Percentiles rank a stretch among this genome's conserved stretches.
Conservation (phyloP, 2,329 filamentous ascomycete genomes). For the Daldinia eschscholtzii region DNA sequence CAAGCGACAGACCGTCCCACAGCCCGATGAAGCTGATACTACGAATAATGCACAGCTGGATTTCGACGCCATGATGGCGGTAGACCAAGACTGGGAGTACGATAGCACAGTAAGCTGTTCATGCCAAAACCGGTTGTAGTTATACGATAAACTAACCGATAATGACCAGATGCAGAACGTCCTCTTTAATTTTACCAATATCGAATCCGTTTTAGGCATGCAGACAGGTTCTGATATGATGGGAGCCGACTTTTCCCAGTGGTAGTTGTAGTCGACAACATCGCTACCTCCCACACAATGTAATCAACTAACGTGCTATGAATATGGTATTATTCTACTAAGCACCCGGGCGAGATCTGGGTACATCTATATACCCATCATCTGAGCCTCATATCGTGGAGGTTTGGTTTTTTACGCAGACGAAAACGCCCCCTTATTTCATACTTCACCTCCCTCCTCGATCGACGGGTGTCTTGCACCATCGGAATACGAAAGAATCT, state of each 20-base stretch:
- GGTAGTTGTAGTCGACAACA: conserved; percentile 16
- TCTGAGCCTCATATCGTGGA: neutral
- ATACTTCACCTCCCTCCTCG: neutral
- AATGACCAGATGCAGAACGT: conserved; percentile 36
- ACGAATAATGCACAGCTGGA: conserved; percentile 39
- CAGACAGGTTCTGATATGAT: conserved; percentile 18
- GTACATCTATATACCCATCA: neutral
- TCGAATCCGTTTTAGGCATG: conserved; percentile 43
- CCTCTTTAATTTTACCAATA: conserved; percentile 47
- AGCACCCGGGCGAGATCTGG: neutral
- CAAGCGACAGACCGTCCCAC: conserved; percentile 48
- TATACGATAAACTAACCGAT: conserved; percentile 12
- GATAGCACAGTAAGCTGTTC: conserved; percentile 38
- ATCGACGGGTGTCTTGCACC: neutral
- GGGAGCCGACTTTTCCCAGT: conserved; percentile 29
- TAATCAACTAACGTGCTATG: neutral
- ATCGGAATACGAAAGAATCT: neutral
- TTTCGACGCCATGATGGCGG: conserved; percentile 46
- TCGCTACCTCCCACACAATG: neutral
- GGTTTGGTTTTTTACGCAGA: neutral
- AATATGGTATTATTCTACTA: neutral
- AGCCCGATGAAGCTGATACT: conserved; percentile 45
- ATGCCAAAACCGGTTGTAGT: neutral
- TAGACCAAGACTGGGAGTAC: conserved; percentile 57
- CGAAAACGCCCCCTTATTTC: neutral